Conservation (phyloP, 1,284 basidiomycete species). For the Boletus smithii region DNA sequence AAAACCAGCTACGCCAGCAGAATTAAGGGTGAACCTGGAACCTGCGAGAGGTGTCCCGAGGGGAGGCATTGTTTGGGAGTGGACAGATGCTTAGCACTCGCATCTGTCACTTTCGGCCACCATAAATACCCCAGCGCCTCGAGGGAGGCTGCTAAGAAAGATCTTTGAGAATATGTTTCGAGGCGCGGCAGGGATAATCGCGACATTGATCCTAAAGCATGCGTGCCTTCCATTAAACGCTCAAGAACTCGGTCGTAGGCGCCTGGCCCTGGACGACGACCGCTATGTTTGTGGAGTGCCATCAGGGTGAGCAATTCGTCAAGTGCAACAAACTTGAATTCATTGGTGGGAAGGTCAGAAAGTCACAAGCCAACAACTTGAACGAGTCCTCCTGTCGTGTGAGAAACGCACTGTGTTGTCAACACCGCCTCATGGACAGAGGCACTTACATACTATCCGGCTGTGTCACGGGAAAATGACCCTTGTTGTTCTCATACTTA, state of each 20-base stretch:
- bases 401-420: not conserved
- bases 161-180: not conserved
- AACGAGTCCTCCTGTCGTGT: too few species aligned
- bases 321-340: too few species aligned
- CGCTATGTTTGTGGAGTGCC: not conserved
- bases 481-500: too few species aligned
- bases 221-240: not conserved
- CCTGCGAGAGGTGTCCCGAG: constrained; percentile 12
- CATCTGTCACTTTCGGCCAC: too few species aligned
- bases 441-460: not conserved
- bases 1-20: constrained; percentile 25
- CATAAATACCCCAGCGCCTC: not conserved
- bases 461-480: not conserved
- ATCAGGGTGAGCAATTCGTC: not conserved
- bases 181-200: not conserved
- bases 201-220: not conserved
- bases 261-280: not conserved
- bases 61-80: constrained; percentile 14
- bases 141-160: not conserved
- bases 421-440: not conserved
- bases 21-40: constrained; percentile 23
- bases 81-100: too few species aligned
- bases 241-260: not conserved
- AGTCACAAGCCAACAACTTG: not conserved
- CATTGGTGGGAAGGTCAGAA: too few species aligned